Evolutionary conservation across 148 eudicot species (phyloP).

Genomic region (Polygonum aviculare): DNA sequence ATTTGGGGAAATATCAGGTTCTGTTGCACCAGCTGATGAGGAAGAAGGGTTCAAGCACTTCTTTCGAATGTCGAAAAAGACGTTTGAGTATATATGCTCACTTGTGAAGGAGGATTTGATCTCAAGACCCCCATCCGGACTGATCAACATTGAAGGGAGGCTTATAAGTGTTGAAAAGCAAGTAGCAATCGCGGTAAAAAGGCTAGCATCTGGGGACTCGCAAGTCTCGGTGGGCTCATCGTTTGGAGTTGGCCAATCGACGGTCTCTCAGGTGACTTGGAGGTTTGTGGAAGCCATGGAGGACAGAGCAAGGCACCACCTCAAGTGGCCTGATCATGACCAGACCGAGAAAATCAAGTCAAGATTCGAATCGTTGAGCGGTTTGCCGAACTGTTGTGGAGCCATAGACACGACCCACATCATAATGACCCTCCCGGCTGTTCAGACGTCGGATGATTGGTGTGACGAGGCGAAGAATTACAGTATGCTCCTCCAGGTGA

Average conservation of each 20-base stretch:
- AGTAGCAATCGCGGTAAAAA: constrained; percentile 86
- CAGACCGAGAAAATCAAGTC: constrained; percentile 53
- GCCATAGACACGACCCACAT: constrained; percentile 83
- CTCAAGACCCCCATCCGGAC: constrained; percentile 95
- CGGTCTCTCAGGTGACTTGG: constrained; percentile 97
- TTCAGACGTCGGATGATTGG: constrained; percentile 93
- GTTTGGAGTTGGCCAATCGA: constrained; percentile 97
- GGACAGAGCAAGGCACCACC: constrained; percentile 78
- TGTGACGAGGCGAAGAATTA: constrained; percentile 68
- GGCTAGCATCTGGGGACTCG: constrained; percentile 95
- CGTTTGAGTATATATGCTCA: constrained; percentile 85
- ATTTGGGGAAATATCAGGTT: constrained; percentile 28
- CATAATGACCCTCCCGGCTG: constrained; percentile 89
- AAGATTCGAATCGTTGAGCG: constrained; percentile 44
- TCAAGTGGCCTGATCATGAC: constrained; percentile 63
- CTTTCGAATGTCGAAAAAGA: constrained; percentile 80
- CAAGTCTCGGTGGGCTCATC: constrained; percentile 92
- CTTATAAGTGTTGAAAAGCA: constrained; percentile 98
- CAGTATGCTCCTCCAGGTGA: constrained; percentile 87
- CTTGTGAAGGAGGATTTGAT: constrained; percentile 81
- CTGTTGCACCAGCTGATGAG: constrained; percentile 50
- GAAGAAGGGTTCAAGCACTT: constrained; percentile 84
- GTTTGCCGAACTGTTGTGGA: constrained; percentile 89
- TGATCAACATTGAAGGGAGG: constrained; percentile 95
- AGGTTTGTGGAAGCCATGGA: constrained; percentile 86